Base-by-base conservation (phyloP, 2,329 filamentous ascomycete species). In the Cladophialophora yegresii region DNA sequence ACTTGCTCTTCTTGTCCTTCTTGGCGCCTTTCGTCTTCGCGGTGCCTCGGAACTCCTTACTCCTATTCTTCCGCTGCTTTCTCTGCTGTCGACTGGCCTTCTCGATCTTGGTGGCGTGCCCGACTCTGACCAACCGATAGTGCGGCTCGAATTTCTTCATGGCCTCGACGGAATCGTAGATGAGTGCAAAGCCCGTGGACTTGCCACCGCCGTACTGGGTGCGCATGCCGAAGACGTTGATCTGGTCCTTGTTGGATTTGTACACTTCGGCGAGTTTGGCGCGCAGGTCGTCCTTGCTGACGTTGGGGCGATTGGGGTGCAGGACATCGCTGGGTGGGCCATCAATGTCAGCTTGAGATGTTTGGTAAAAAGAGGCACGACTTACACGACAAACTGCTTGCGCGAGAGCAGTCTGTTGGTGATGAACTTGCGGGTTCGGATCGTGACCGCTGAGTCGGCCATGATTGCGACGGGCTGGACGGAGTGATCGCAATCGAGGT, bases 1-100 rank as follows among this genome's bases (percentile, higher is more conserved):
- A 92, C 87, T 90, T 88, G 30, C 16, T 4, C 83, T 91, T 77
- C 72, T 82, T 85, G 82, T 82, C 91, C 90, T 97, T 96, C 88
- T 96, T 95, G 80, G 89, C 89, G 81, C 92, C 92, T 91, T 97
- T 97, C 86, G 89, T 88, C 92, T 99, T 99, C 78, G 92, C 93
- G 77, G 92, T 96, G 81, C 95, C 95, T 76, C 95, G 91, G 82
- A 97, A 90, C 80, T 93, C 95, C 92, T 99, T 98, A 84, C 91
- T 88, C 82, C 93, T 89, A 91, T 99, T 99, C 92, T 99, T 99
- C 86, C 95, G 91, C 86, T 98, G 95, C 88, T 99, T 99, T 97
- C 95, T 93, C 85, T 99, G 95, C 85, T 99, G 95, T 88, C 95
- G 91, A 85, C 88, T 92, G 77, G 95, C 88, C 86, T 93, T 93